Evolutionary conservation across 2,329 filamentous ascomycete species (phyloP).

Genomic region (Aspergillus clavatus): DNA sequence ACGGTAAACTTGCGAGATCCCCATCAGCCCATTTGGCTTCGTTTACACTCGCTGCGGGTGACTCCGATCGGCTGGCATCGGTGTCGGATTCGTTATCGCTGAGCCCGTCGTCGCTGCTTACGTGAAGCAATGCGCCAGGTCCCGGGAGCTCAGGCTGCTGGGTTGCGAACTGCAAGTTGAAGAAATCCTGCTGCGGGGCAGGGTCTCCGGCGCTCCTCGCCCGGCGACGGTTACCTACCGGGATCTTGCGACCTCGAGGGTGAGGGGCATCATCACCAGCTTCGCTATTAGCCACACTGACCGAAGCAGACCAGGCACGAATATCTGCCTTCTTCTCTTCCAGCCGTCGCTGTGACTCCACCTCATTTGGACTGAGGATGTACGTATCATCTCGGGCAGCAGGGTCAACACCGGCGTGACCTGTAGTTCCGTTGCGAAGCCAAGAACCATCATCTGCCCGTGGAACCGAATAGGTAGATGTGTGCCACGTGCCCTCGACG

Average conservation of each 20-base stretch:
- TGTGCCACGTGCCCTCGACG: conserved; percentile 16
- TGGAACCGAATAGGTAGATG: conserved; percentile 18
- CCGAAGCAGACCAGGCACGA: conserved; percentile 48
- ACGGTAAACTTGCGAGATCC: conserved; percentile 19
- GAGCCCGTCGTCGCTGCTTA: conserved; percentile 36
- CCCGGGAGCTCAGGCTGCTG: conserved; percentile 46
- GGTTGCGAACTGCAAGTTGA: conserved; percentile 21
- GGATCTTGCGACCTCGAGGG: conserved; percentile 17
- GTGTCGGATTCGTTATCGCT: conserved; percentile 26
- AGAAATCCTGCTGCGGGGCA: conserved; percentile 32
- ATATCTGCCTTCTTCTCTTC: conserved; percentile 52
- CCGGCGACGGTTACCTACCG: conserved; percentile 34
- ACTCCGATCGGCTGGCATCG: conserved; percentile 23
- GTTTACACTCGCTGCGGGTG: conserved; percentile 24
- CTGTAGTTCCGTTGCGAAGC: conserved; percentile 35
- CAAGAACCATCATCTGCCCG: conserved; percentile 46
- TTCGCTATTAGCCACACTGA: conserved; percentile 45
- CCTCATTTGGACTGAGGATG: conserved; percentile 48
- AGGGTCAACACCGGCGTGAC: conserved; percentile 46
- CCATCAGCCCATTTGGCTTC: conserved; percentile 18
- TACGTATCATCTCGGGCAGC: conserved; percentile 41
- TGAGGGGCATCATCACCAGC: conserved; percentile 26
- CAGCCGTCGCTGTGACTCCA: conserved; percentile 43
- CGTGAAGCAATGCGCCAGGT: conserved; percentile 46
- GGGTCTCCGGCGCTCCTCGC: conserved; percentile 43